phyloP scores from a whole-genome alignment of 202 grass and related monocot genomes.

The Schoenoplectus triqueter region DNA sequence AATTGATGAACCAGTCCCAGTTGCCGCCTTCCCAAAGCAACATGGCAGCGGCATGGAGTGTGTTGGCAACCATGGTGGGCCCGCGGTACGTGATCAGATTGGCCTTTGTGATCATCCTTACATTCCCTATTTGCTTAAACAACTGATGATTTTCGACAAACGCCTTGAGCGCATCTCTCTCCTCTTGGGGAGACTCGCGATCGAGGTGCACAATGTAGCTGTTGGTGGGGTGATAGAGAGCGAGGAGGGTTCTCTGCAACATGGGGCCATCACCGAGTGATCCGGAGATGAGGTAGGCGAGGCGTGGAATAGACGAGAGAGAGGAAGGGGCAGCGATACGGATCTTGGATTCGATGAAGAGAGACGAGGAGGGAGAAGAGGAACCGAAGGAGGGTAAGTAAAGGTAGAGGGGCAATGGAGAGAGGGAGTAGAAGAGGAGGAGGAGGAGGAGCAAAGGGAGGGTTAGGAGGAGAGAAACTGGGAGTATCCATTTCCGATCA shows the following conservation, averaged over 20 bases:
- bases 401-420: conserved; percentile 30
- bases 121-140: conserved; percentile 52
- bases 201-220: conserved; percentile 90
- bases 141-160: conserved; percentile 59
- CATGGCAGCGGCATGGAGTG: conserved; percentile 69
- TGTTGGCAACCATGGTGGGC: conserved; percentile 91
- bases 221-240: conserved; percentile 83
- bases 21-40: conserved; percentile 60
- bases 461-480: conserved; percentile 32
- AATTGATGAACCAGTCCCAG: conserved; percentile 96
- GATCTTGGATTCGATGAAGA: conserved; percentile 43
- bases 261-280: conserved; percentile 57
- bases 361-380: conserved; percentile 16
- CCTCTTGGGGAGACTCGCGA: conserved; percentile 59
- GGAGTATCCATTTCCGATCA: conserved; percentile 31
- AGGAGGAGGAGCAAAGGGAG: conserved; percentile 14
- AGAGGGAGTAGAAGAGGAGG: conserved; percentile 27
- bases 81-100: conserved; percentile 89
- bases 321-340: not conserved
- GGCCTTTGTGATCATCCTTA: conserved; percentile 66
- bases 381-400: conserved; percentile 19
- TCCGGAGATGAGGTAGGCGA: conserved; percentile 82
- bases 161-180: conserved; percentile 51
- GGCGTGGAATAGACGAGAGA: conserved; percentile 12
- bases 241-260: conserved; percentile 63